phyloP scores from a whole-genome alignment of 225 moss, liverwort and hornwort genomes.

The Bryoerythrophyllum caledonicum region DNA sequence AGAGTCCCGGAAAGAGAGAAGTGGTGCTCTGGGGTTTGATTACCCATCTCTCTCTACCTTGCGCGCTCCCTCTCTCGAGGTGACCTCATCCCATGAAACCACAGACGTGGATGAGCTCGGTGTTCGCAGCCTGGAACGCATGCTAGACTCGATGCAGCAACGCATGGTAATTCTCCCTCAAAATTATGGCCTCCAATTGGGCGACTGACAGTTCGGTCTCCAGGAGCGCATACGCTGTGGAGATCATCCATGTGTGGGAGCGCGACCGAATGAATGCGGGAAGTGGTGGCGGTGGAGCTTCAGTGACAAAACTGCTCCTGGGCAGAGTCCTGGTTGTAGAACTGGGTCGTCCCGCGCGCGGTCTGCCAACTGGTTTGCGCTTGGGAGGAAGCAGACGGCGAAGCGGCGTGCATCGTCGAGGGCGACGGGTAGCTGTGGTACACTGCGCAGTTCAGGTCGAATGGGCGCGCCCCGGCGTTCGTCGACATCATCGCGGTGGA shows the following conservation, averaged over 20 bases:
- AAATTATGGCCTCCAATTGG: conserved; percentile 41
- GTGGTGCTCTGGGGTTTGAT: conserved; percentile 1
- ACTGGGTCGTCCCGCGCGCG: conserved; percentile 12
- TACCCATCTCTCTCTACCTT: conserved; percentile 16
- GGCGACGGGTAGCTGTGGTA: conserved; percentile 23
- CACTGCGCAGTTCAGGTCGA: conserved; percentile 47
- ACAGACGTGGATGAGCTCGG: not conserved
- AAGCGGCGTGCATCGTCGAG: conserved; percentile 26
- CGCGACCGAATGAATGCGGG: conserved; percentile 5
- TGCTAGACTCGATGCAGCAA: conserved; percentile 16
- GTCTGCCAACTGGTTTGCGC: conserved; percentile 32
- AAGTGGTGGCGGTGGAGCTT: not conserved
- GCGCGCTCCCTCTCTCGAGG: not conserved
- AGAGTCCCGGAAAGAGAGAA: not conserved
- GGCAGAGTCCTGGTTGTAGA: conserved; percentile 41
- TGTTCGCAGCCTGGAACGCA: conserved; percentile 29
- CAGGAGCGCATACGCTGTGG: too few species aligned
- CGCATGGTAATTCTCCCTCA: conserved; percentile 42
- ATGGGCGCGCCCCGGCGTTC: conserved; percentile 19
- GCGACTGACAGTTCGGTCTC: conserved; percentile 12
- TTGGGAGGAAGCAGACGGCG: conserved; percentile 31
- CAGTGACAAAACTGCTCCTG: conserved; percentile 70
- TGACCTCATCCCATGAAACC: conserved; percentile 17
- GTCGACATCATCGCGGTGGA: conserved; percentile 24
- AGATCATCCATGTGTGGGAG: not conserved